A percentile compares a stretch with the other conserved stretches of the same genome.
Conservation (phyloP, 23 red algal species). For the Cyanidiococcus yangmingshanensis region DNA sequence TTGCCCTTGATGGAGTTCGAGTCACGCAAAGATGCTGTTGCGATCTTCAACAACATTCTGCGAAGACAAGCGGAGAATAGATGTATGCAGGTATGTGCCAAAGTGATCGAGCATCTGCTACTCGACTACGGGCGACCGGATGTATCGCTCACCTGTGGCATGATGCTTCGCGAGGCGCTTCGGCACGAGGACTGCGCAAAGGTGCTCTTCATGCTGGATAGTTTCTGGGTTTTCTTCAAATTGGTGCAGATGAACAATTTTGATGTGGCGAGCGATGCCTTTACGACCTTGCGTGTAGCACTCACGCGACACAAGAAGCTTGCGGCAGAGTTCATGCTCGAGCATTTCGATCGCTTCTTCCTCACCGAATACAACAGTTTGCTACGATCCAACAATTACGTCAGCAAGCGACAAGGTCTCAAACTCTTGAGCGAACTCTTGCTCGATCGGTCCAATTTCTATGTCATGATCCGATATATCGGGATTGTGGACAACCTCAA, state of each 20-base stretch:
- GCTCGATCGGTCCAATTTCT: slow-evolving; percentile 72
- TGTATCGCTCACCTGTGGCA: slow-evolving; percentile 69
- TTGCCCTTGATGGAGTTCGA: slow-evolving; percentile 86
- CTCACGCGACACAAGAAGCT: slow-evolving; percentile 64
- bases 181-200: slow-evolving; percentile 51
- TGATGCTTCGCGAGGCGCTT: slow-evolving; percentile 80
- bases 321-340: slow-evolving; percentile 57
- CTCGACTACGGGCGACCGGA: slow-evolving; percentile 49
- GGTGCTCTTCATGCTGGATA: slow-evolving; percentile 40
- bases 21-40: slow-evolving; percentile 80
- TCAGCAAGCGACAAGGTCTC: slow-evolving; percentile 67
- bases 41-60: slow-evolving; percentile 92
- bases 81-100: not conserved
- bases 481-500: slow-evolving; percentile 67
- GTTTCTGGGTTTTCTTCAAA: slow-evolving; percentile 73
- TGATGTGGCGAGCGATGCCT: slow-evolving; percentile 95
- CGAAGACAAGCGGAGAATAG: slow-evolving; percentile 37
- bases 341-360: slow-evolving; percentile 58
- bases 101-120: slow-evolving; percentile 27
- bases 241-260: slow-evolving; percentile 78
- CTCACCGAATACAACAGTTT: slow-evolving; percentile 57
- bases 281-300: slow-evolving; percentile 64
- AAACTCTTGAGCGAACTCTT: slow-evolving; percentile 86
- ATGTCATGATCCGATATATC: slow-evolving; percentile 91
- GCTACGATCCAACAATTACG: slow-evolving; percentile 72